phyloP scores from a whole-genome alignment of 2,329 filamentous ascomycete species.

The Trichoderma sp. region DNA sequence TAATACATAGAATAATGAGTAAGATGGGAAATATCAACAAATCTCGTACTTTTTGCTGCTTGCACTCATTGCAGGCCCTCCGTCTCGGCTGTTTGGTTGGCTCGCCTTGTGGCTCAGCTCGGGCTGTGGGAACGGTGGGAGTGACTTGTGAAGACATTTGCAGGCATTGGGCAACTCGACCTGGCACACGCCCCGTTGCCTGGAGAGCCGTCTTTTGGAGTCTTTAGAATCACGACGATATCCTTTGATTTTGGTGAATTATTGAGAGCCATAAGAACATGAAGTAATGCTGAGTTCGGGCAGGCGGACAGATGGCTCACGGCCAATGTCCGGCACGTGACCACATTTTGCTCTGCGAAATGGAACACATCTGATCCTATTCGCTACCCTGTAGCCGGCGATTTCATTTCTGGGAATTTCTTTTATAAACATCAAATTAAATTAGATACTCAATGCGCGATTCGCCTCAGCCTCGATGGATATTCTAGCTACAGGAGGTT shows the following conservation, averaged over 20 bases:
- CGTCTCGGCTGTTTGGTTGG: not conserved
- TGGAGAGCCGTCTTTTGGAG: too few relatives aligned
- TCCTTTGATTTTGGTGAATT: too few relatives aligned
- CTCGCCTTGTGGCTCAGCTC: not conserved
- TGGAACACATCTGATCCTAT: not conserved
- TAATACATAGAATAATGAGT: not conserved
- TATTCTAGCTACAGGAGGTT: not conserved
- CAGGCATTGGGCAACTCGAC: not conserved
- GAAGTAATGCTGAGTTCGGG: not conserved
- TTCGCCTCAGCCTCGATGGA: not conserved
- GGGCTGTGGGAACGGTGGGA: not conserved
- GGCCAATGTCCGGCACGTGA: not conserved
- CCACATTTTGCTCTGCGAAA: not conserved
- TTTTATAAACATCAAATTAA: not conserved
- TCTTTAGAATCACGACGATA: not conserved
- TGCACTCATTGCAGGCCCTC: conserved; percentile 11
- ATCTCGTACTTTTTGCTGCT: conserved; percentile 1
- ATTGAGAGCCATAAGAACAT: not conserved
- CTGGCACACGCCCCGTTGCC: not conserved
- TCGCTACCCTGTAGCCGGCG: not conserved
- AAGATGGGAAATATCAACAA: not conserved
- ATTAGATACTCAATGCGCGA: not conserved
- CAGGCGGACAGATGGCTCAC: not conserved
- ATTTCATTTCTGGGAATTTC: not conserved
- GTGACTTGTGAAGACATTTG: not conserved